These are phyloP conservation scores for Fusarium stilboides DNA, from an alignment of 2,329 filamentous ascomycete species.

Conservation along the genomic window DNA sequence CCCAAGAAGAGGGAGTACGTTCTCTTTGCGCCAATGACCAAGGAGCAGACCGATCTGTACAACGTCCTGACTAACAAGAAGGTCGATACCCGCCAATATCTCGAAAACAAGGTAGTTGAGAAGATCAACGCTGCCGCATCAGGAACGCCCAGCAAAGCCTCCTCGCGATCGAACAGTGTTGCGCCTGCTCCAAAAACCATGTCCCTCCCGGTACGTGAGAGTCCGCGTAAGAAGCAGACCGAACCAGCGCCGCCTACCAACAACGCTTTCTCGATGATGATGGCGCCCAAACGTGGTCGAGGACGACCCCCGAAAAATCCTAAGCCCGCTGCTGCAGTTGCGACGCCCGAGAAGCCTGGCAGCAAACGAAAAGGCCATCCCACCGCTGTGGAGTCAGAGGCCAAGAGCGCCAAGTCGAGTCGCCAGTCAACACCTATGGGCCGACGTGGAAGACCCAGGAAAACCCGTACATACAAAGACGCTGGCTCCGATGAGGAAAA, in stretches of 20 bases:
- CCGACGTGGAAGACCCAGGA: constrained; percentile 66
- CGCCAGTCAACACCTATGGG: constrained; percentile 80
- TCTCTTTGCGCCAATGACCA: constrained; percentile 91
- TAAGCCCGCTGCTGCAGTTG: constrained; percentile 41
- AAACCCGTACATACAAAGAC: constrained; percentile 65
- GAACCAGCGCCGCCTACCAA: constrained; percentile 32
- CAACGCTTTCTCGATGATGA: constrained; percentile 70
- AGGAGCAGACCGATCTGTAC: constrained; percentile 93
- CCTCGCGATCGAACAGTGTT: constrained; percentile 59
- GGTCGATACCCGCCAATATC: constrained; percentile 77
- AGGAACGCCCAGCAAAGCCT: constrained; percentile 51
- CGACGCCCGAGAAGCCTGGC: constrained; percentile 39
- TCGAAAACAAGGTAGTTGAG: constrained; percentile 84
- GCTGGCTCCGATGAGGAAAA: constrained; percentile 72
- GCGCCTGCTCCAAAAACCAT: constrained; percentile 40
- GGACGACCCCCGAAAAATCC: constrained; percentile 46
- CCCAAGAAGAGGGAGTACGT: constrained; percentile 98
- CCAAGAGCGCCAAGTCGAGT: constrained; percentile 83
- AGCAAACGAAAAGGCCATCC: constrained; percentile 55
- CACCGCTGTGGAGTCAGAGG: constrained; percentile 54
- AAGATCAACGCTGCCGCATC: constrained; percentile 60
- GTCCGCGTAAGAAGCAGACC: constrained; percentile 53
- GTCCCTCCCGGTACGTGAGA: constrained; percentile 56
- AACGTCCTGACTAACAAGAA: constrained; percentile 72
- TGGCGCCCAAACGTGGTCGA: constrained; percentile 58